phyloP scores from a whole-genome alignment of 129 eudicot genomes.

The Saposhnikovia divaricata region DNA sequence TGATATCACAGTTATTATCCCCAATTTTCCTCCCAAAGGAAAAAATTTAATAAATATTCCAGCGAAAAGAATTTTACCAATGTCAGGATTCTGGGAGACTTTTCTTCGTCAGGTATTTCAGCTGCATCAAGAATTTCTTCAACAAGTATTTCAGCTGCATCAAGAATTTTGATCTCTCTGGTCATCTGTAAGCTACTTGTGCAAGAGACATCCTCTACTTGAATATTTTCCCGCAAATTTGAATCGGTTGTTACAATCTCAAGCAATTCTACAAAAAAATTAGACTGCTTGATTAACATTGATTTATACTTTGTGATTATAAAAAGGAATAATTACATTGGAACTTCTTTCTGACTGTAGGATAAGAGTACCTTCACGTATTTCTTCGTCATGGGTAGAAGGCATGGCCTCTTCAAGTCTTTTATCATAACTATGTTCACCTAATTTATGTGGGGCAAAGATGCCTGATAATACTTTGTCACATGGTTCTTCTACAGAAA shows the following conservation, averaged over 20 bases:
- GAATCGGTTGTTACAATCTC: slow-evolving; percentile 25
- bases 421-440: slow-evolving; percentile 16
- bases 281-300: not conserved
- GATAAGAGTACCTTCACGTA: slow-evolving; percentile 37
- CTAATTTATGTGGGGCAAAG: slow-evolving; percentile 8
- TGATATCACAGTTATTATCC: not conserved
- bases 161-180: slow-evolving; percentile 17
- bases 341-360: not conserved
- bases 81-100: slow-evolving; percentile 18
- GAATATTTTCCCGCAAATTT: slow-evolving; percentile 22
- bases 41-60: not conserved
- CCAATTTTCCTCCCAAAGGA: not conserved
- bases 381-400: slow-evolving; percentile 16
- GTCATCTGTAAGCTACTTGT: slow-evolving; percentile 14
- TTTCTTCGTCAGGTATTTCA: slow-evolving; percentile 28
- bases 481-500: slow-evolving; percentile 18
- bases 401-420: slow-evolving; percentile 22
- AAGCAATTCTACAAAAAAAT: slow-evolving; percentile 21
- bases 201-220: slow-evolving; percentile 19
- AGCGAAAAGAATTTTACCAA: slow-evolving; percentile 21
- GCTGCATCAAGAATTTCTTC: slow-evolving; percentile 14
- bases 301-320: not conserved
- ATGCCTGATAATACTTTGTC: slow-evolving; percentile 19
- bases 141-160: slow-evolving; percentile 19
- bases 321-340: not conserved